Conservation (phyloP, 108 stramenopile species). For the Schizochytrium sp. region DNA sequence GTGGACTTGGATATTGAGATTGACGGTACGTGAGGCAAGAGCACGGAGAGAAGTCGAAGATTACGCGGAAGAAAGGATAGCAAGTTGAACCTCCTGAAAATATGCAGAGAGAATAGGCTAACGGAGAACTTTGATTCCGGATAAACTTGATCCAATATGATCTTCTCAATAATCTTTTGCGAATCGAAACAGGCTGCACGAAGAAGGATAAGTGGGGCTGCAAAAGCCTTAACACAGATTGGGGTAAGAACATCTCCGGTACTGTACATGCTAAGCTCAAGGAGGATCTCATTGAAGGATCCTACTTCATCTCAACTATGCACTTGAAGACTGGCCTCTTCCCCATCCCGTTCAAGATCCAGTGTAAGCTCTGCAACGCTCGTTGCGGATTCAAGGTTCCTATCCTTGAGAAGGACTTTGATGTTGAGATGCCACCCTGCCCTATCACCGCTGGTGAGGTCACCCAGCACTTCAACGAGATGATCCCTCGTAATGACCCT, state of each 20-base stretch:
- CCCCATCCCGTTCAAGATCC: conserved; percentile 34
- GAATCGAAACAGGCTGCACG: neutral
- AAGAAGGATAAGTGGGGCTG: conserved; percentile 44
- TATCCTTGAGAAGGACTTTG: conserved; percentile 34
- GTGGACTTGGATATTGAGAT: no score
- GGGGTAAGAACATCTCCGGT: conserved; percentile 62
- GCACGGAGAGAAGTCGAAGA: no score
- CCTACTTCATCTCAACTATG: conserved; percentile 42
- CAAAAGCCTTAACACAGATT: conserved; percentile 32
- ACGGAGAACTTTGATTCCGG: no score
- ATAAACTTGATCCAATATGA: no score
- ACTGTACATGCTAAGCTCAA: conserved; percentile 24
- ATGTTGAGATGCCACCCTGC: conserved; percentile 58
- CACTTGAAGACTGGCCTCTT: conserved; percentile 58
- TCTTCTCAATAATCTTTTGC: no score
- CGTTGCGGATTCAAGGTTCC: conserved; percentile 53
- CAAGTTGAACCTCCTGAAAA: no score
- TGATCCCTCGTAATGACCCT: conserved; percentile 37
- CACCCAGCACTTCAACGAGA: conserved; percentile 30
- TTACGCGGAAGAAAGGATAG: no score
- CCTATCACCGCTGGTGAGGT: neutral
- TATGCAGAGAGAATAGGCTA: no score
- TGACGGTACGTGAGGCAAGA: no score
- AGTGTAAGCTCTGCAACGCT: conserved; percentile 60
- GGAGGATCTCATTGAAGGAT: conserved; percentile 38